Evolutionary conservation across 495 filamentous ascomycete species (phyloP).

Genomic region (Lasiosphaeriaceae sp.): DNA sequence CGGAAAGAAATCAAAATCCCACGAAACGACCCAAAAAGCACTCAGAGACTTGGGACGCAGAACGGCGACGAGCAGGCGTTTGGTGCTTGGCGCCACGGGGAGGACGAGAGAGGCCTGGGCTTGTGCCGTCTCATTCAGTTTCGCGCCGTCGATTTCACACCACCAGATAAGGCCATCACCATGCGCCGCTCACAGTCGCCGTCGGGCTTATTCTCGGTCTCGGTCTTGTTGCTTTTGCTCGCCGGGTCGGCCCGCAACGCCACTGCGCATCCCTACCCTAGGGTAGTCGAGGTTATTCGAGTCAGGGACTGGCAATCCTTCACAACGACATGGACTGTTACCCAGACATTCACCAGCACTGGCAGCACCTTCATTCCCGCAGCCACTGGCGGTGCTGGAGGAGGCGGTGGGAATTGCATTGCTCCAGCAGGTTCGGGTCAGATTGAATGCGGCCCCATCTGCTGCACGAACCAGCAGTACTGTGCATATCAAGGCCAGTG

Average conservation of each 20-base stretch:
- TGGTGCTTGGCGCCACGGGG: constrained; percentile 2
- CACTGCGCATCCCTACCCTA: constrained; percentile 38
- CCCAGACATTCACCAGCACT: constrained; percentile 62
- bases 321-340: constrained; percentile 74
- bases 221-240: constrained; percentile 26
- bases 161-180: constrained; percentile 7
- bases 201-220: constrained; percentile 19
- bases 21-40: not conserved
- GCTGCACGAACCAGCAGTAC: constrained; percentile 69
- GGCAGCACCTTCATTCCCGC: constrained; percentile 45
- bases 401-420: constrained; percentile 50
- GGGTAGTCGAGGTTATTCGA: constrained; percentile 27
- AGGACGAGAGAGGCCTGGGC: not conserved
- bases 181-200: constrained; percentile 10
- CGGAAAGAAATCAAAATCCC: not conserved
- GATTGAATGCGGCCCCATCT: constrained; percentile 65
- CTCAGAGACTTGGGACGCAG: not conserved
- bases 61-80: not conserved
- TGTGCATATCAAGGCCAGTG: constrained; percentile 55
- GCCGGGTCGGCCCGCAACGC: constrained; percentile 26
- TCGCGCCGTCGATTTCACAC: not conserved
- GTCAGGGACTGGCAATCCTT: constrained; percentile 52
- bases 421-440: constrained; percentile 50
- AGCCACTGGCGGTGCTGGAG: constrained; percentile 31
- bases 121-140: not conserved